Base-by-base conservation (phyloP, 2,329 filamentous ascomycete species). In the Calonectria pauciramosa region DNA sequence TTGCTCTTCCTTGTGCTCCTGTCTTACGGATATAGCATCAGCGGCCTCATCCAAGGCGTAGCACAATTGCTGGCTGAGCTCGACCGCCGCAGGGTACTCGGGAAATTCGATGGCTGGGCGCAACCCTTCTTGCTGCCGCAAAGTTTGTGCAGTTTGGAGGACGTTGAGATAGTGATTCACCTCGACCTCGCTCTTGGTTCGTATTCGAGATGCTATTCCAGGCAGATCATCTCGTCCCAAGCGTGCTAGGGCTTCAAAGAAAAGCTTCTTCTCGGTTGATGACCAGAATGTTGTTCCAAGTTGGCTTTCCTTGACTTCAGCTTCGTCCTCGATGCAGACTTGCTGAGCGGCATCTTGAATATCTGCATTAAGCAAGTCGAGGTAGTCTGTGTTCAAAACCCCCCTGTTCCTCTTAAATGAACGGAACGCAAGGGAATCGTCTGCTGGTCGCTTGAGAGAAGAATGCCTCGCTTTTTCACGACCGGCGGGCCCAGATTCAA, bases 281-380 rank as follows among this genome's bases (percentile, higher is more conserved):
- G 90, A 92, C 96, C 96, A 99, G 14, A 85, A 78, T 0, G 93
- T 92, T 32, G 91, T 88, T 28, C 95, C 96, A 66, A 96, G 86
- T 79, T 95, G 94, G 89, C 44, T 86, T 66, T 63, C 83, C 73
- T 85, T 80, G 71, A 89, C 81, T 20, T 84, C 74, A 3, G 81
- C 79, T 18, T 80, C 80, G 68, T 83, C 73, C 34, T 79, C 77
- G 14, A 85, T 76, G 18, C 84, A 81, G 72, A 84, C 82, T 23
- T 83, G 83, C 16, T 83, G 80, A 0, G 87, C 86, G 16, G 87
- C 89, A 77, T 92, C 89, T n/a, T 88, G 82, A 68, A 93, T 91
- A 34, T 91, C 89, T 28, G 86, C 84, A 76, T 94, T 93, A 36
- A 92, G 85, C 1, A 92, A 80, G 30, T 85, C 82, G 16, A 91